Base-by-base conservation (phyloP, 192 early-diverging fungal genomes). In the Phlyctochytrium bullatum region DNA sequence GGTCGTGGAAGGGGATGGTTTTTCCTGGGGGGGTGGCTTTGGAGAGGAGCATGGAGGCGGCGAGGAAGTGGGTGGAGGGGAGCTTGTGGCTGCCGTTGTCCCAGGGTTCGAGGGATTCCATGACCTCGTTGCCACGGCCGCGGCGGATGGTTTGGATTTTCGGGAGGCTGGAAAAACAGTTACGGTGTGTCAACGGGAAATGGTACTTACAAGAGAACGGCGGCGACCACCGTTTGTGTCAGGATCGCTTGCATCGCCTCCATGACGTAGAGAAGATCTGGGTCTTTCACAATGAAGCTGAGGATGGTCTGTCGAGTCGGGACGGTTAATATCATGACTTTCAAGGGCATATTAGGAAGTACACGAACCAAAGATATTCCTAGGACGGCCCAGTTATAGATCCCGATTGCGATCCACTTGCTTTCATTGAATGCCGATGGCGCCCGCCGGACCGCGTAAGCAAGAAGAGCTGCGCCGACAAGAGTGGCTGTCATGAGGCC, bases 361-460 rank as follows among this genome's bases (percentile, higher is more conserved):
- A 10, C n/a, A 50, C 40, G 10, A 14, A 50, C 40, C 40, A 50
- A n/a, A 10, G n/a, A 10, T 10, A 50, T 50, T 14, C 40, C 40
- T 10, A 50, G 10, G n/a, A 50, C 40, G 40, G n/a, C 40, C 40
- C 40, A 50, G 40, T 50, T 50, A n/a, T 50, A 50, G 12, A 50
- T 50, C 10, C 40, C 40, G 40, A 50, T 50, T 14, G 40, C 57
- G 23, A 59, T 59, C 57, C 57, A 59, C 33, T 59, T 59, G 12
- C 10, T 14, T 23, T 59, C 57, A 23, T 59, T 59, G 23, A 59
- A 59, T 6, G 57, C 57, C 10, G 10, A 14, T 17, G 57, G 57
- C 33, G 57, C 23, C 6, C 23, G 6, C 23, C 57, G 6, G 23
- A 59, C 57, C 20, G 57, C 6, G 33, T 31, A 59, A 6, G 33